Percentiles rank a stretch among this genome's conserved stretches.
Evolutionary conservation across 257 asterid species (phyloP).

Genomic region (Vinca minor): DNA sequence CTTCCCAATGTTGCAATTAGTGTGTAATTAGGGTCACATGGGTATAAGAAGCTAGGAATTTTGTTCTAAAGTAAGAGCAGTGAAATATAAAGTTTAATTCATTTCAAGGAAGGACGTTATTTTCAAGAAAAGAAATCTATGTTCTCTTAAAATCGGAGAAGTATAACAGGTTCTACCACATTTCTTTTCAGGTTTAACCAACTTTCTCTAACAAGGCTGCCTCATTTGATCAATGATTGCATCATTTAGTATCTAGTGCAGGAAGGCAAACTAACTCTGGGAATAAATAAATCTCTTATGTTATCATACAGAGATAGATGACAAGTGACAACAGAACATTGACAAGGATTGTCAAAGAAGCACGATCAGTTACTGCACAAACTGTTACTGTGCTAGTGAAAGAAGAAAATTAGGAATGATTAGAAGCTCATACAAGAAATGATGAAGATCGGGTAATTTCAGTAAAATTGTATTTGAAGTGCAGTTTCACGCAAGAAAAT

Average conservation of each 20-base stretch:
- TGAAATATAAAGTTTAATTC: neutral
- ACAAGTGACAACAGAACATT: neutral
- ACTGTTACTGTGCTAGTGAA: neutral
- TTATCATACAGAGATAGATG: neutral
- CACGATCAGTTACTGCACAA: neutral
- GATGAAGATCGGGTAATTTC: neutral
- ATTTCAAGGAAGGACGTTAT: neutral
- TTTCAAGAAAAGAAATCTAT: neutral
- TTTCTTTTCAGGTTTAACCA: neutral
- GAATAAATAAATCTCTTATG: neutral
- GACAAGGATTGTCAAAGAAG: neutral
- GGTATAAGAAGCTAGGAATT: neutral
- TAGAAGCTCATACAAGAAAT: neutral
- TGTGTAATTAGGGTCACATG: neutral
- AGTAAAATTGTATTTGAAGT: neutral
- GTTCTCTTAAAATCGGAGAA: neutral
- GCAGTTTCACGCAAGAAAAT: neutral
- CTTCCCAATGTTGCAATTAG: neutral
- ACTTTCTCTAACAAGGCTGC: neutral
- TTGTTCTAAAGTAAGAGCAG: neutral
- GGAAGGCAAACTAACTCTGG: neutral
- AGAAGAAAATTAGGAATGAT: neutral
- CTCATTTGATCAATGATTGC: neutral
- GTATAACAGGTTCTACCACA: neutral
- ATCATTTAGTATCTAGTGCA: neutral